Evolutionary conservation across 108 stramenopile genomes (phyloP).

Genomic region (Skeletonema marinoi): DNA sequence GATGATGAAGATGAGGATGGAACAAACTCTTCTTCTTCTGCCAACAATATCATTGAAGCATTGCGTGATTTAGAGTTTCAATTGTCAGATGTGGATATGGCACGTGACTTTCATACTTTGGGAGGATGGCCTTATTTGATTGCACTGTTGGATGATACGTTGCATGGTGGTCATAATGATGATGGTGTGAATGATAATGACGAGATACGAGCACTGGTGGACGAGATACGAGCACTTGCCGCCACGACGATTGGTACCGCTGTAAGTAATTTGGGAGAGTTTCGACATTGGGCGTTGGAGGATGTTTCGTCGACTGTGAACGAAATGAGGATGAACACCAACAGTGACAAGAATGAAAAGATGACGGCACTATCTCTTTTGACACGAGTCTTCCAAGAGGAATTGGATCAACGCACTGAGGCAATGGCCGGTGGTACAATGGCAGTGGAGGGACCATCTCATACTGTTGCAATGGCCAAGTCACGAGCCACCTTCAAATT

Average conservation of each 20-base stretch:
- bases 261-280: slow-evolving; percentile 91
- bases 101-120: slow-evolving; percentile 93
- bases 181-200: not conserved
- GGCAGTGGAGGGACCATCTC: slow-evolving; percentile 15
- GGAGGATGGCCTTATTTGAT: slow-evolving; percentile 88
- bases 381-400: slow-evolving; percentile 6
- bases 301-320: slow-evolving; percentile 14
- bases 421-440: slow-evolving; percentile 40
- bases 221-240: slow-evolving; percentile 71
- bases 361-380: slow-evolving; percentile 15
- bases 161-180: slow-evolving; percentile 24
- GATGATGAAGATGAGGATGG: slow-evolving; percentile 12
- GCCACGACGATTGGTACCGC: slow-evolving; percentile 91
- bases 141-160: slow-evolving; percentile 58
- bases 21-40: slow-evolving; percentile 19
- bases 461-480: not conserved
- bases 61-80: slow-evolving; percentile 88
- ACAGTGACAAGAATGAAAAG: not conserved
- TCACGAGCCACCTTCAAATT: slow-evolving; percentile 25
- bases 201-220: slow-evolving; percentile 7
- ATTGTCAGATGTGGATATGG: slow-evolving; percentile 92
- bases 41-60: slow-evolving; percentile 54
- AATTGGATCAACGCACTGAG: slow-evolving; percentile 24
- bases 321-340: not conserved
- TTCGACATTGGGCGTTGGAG: slow-evolving; percentile 82